These are phyloP conservation scores for Sarocladium oryzae DNA, from an alignment of 2,329 filamentous ascomycete genomes.

Conservation along the genomic window DNA sequence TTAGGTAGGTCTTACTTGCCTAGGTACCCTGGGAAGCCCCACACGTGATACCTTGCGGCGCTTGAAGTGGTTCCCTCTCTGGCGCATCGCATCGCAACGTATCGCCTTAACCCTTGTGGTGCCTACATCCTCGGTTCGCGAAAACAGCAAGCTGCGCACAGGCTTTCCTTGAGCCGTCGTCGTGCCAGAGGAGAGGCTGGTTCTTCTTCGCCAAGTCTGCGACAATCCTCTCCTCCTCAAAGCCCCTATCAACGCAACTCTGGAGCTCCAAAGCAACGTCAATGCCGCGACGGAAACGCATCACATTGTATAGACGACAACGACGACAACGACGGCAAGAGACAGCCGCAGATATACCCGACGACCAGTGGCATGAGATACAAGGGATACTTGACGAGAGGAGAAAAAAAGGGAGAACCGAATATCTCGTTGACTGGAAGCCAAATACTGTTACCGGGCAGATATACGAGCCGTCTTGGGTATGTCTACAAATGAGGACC, in stretches of 20 bases:
- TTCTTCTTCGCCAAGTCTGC: background rate
- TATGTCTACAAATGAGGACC: conserved; percentile 13
- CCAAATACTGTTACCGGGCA: conserved; percentile 25
- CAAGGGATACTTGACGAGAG: conserved; percentile 29
- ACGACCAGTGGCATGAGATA: conserved; percentile 26
- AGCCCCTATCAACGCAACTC: background rate
- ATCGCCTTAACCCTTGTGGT: conserved; percentile 1
- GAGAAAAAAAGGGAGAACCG: conserved; percentile 16
- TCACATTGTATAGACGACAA: background rate
- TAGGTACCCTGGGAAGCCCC: background rate
- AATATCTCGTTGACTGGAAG: conserved; percentile 35
- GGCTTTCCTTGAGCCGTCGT: background rate
- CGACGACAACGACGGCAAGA: background rate
- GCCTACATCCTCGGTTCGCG: background rate
- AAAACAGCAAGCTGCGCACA: background rate
- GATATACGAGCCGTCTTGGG: conserved; percentile 27
- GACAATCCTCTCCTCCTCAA: background rate
- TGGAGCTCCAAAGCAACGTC: background rate
- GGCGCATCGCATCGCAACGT: conserved; percentile 9
- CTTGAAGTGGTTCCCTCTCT: background rate
- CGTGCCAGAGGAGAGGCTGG: conserved; percentile 7
- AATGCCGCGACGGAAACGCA: conserved; percentile 10
- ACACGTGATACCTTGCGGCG: background rate
- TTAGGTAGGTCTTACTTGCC: too few species aligned
- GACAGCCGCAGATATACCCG: conserved; percentile 10